Percentiles rank a stretch among this genome's conserved stretches.
phyloP scores from a whole-genome alignment of 441 rosid species.

The Gossypium schwendimanii region DNA sequence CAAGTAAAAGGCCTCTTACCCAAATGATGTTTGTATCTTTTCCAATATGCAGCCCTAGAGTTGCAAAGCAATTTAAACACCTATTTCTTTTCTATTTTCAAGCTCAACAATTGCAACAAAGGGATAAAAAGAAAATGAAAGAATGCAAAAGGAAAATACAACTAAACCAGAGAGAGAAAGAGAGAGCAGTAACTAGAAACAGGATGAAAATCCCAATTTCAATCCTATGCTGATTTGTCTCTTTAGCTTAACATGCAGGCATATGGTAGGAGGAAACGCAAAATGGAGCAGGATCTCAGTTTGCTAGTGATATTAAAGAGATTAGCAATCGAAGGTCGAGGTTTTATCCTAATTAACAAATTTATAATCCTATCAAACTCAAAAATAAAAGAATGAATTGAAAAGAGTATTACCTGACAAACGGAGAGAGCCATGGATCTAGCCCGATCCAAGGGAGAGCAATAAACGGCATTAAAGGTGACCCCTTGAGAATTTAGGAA shows the following conservation, averaged over 20 bases:
- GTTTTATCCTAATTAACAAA: neutral
- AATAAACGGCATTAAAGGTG: constrained; percentile 55
- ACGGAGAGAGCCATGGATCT: constrained; percentile 72
- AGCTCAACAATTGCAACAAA: neutral
- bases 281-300: neutral
- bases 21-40: neutral
- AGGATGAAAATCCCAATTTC: neutral
- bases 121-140: neutral
- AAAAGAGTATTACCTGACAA: constrained; percentile 48
- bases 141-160: neutral
- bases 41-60: neutral
- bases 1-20: neutral
- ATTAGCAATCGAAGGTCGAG: constrained; percentile 1
- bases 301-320: neutral
- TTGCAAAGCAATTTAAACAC: neutral
- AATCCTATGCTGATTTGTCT: neutral
- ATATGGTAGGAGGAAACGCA: neutral
- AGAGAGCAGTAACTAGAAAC: neutral
- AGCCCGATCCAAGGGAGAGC: constrained; percentile 82
- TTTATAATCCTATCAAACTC: neutral
- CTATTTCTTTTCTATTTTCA: neutral
- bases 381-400: neutral
- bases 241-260: neutral
- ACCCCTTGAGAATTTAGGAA: constrained; percentile 71
- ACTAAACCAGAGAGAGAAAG: neutral